These are phyloP conservation scores for Haematococcus sp. DNA, from an alignment of 139 green algal species.

Conservation along the genomic window DNA sequence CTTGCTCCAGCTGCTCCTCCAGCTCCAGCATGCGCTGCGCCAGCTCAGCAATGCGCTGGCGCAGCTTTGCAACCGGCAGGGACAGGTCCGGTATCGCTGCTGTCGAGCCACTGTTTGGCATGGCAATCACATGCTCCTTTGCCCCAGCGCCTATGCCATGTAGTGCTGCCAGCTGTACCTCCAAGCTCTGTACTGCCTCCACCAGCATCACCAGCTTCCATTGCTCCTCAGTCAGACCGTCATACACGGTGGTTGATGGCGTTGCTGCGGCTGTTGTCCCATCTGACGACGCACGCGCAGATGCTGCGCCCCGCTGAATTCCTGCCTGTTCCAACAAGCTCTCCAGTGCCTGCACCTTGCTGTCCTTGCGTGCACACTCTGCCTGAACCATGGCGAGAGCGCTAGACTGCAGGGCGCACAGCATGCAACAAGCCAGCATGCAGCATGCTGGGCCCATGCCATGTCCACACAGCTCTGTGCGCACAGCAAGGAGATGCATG, in stretches of 20 bases:
- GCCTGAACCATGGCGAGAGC: background rate
- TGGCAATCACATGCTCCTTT: background rate
- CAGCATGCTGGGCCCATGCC: too few relatives aligned
- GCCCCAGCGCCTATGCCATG: background rate
- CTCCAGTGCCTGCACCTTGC: background rate
- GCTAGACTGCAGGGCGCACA: too few relatives aligned
- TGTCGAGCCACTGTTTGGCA: background rate
- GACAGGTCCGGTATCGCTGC: background rate
- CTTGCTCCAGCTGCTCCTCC: conserved; percentile 7
- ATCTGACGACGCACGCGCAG: too few relatives aligned
- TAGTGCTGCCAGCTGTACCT: background rate
- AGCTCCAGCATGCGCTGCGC: conserved; percentile 4
- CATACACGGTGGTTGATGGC: too few relatives aligned
- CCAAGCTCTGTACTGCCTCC: conserved; percentile 1
- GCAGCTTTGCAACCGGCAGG: conserved; percentile 1
- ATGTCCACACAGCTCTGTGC: too few relatives aligned
- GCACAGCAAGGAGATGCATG: too few relatives aligned
- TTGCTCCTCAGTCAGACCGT: conserved; percentile 18
- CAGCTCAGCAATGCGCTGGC: background rate
- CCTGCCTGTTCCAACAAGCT: background rate
- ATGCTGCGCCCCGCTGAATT: too few relatives aligned
- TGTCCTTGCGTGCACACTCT: conserved; percentile 5
- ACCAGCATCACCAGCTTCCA: conserved; percentile 37
- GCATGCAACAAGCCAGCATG: too few relatives aligned
- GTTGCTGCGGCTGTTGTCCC: too few relatives aligned